A percentile compares a stretch with the other conserved stretches of the same genome.
phyloP scores from a whole-genome alignment of 129 eudicot genomes.

The Saposhnikovia divaricata region DNA sequence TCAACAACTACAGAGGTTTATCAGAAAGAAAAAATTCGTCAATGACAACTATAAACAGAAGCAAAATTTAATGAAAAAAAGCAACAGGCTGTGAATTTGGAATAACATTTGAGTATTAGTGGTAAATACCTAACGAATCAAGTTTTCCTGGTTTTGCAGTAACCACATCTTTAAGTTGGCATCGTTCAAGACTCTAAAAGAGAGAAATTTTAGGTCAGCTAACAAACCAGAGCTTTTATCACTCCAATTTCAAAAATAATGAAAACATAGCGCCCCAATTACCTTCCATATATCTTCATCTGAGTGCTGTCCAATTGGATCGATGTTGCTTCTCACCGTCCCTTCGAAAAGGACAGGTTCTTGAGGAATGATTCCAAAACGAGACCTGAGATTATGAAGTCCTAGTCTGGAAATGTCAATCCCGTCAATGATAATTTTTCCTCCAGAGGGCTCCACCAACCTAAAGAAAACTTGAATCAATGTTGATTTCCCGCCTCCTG shows the following conservation, averaged over 20 bases:
- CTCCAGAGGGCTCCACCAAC: slow-evolving; percentile 54
- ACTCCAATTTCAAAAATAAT: not conserved
- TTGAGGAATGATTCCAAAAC: slow-evolving; percentile 58
- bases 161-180: slow-evolving; percentile 88
- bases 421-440: slow-evolving; percentile 48
- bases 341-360: slow-evolving; percentile 72
- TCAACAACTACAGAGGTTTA: slow-evolving; percentile 41
- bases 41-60: not conserved
- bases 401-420: slow-evolving; percentile 48
- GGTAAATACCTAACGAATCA: slow-evolving; percentile 54
- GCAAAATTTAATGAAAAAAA: not conserved
- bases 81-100: not conserved
- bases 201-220: slow-evolving; percentile 9
- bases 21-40: not conserved
- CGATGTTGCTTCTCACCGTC: slow-evolving; percentile 56
- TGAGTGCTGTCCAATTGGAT: slow-evolving; percentile 47
- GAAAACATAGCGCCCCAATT: slow-evolving; percentile 4
- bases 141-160: slow-evolving; percentile 78
- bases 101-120: not conserved
- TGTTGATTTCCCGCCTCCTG: slow-evolving; percentile 67
- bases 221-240: not conserved
- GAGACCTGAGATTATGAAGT: slow-evolving; percentile 63
- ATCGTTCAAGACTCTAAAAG: slow-evolving; percentile 71
- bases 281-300: slow-evolving; percentile 67
- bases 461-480: slow-evolving; percentile 60